Evolutionary conservation across 2,329 filamentous ascomycete genomes (phyloP).

Genomic region (Hymenoscyphus infarciens): DNA sequence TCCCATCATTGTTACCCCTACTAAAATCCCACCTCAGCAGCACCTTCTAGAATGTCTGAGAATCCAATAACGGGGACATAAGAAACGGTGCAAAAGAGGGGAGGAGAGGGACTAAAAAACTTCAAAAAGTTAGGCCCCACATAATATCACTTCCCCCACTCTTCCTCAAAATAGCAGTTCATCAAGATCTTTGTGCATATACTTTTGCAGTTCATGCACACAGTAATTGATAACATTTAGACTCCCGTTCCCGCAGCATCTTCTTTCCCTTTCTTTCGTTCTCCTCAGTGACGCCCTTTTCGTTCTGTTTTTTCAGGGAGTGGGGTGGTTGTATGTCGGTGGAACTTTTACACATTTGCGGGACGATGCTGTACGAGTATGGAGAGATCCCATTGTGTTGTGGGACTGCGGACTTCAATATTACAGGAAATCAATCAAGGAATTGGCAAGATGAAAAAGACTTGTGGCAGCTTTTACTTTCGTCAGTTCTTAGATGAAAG

Average conservation of each 20-base stretch:
- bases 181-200: neutral
- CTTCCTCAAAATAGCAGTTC: neutral
- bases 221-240: neutral
- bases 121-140: neutral
- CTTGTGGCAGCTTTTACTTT: neutral
- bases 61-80: neutral
- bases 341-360: neutral
- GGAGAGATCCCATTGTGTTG: neutral
- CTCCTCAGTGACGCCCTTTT: neutral
- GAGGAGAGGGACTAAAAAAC: neutral
- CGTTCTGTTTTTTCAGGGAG: neutral
- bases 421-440: neutral
- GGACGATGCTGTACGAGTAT: neutral
- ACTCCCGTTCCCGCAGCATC: neutral
- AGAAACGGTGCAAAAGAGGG: neutral
- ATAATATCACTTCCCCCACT: neutral
- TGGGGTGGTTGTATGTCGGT: conserved; percentile 1
- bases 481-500: neutral
- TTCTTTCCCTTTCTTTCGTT: neutral
- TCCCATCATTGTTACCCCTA: neutral
- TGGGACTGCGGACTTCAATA: neutral
- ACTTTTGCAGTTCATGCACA: neutral
- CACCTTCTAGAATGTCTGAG: neutral
- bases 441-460: neutral
- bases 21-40: neutral